Percentiles rank a stretch among this genome's conserved stretches.
Evolutionary conservation across 23 red algal species (phyloP).

Genomic region (Agarophyton chilense): DNA sequence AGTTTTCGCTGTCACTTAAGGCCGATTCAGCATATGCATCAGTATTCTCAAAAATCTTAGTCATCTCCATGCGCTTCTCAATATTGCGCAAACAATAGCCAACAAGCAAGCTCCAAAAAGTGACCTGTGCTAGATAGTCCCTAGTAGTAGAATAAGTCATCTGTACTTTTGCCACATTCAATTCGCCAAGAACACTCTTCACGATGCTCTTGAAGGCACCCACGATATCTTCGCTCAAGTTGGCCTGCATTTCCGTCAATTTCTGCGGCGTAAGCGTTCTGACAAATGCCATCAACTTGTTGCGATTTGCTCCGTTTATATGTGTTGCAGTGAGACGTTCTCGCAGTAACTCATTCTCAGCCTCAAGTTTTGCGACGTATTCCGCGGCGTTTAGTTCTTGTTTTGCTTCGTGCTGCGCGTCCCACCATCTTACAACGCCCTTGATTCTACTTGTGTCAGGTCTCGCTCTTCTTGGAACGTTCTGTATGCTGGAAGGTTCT

Average conservation of each 20-base stretch:
- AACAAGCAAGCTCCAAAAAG: slow-evolving; percentile 66
- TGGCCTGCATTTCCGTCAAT: slow-evolving; percentile 34
- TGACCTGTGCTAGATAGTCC: slow-evolving; percentile 64
- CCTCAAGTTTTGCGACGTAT: slow-evolving; percentile 65
- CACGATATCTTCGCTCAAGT: slow-evolving; percentile 33
- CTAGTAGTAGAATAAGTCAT: slow-evolving; percentile 58
- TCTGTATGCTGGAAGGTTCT: slow-evolving; percentile 7
- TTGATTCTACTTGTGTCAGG: slow-evolving; percentile 17
- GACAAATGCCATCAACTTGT: slow-evolving; percentile 67
- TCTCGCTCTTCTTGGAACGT: slow-evolving; percentile 5
- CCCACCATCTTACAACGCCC: slow-evolving; percentile 64
- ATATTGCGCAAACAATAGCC: slow-evolving; percentile 66
- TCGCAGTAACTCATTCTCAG: slow-evolving; percentile 59
- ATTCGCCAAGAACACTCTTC: slow-evolving; percentile 45
- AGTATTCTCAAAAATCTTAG: slow-evolving; percentile 50
- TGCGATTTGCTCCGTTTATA: slow-evolving; percentile 23
- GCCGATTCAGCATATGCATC: slow-evolving; percentile 27
- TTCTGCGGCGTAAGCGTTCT: slow-evolving; percentile 40
- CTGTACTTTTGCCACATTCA: slow-evolving; percentile 40
- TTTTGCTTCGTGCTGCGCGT: slow-evolving; percentile 32
- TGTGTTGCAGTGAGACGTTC: slow-evolving; percentile 49
- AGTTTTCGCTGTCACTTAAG: background rate
- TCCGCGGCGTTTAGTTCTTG: slow-evolving; percentile 41
- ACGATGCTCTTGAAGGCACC: slow-evolving; percentile 45
- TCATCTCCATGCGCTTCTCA: slow-evolving; percentile 77